These are phyloP conservation scores for Angomonas desouzai DNA, from an alignment of 208 protist genomes.

Conservation along the genomic window DNA sequence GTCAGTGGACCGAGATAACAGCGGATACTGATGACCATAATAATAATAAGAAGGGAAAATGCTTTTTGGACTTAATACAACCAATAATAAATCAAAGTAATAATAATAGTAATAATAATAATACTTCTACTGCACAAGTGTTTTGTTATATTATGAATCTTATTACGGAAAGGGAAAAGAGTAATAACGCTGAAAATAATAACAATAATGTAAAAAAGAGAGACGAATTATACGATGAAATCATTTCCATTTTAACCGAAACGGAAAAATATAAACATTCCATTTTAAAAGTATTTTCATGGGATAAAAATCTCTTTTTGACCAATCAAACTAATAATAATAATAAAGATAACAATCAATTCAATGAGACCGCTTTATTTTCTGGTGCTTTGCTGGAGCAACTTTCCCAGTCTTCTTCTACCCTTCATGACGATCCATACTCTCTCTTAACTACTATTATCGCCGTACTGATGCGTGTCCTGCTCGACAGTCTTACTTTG, in stretches of 20 bases:
- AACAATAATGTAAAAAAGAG: neutral
- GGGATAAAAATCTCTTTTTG: neutral
- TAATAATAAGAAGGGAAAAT: neutral
- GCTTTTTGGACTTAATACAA: neutral
- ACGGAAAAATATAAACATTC: neutral
- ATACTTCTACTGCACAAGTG: neutral
- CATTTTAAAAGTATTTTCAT: neutral
- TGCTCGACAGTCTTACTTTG: neutral
- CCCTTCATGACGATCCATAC: neutral
- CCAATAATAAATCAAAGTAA: too few relatives aligned
- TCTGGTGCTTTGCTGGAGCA: neutral
- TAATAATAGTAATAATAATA: constrained; percentile 3
- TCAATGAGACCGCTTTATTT: neutral
- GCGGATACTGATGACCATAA: constrained; percentile 1
- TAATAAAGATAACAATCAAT: neutral
- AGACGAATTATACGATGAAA: neutral
- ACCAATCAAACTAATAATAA: neutral
- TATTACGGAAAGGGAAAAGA: too few relatives aligned
- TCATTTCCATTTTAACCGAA: neutral
- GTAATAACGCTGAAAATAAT: constrained; percentile 3
- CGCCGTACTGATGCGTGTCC: neutral
- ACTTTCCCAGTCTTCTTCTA: neutral
- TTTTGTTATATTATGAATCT: too few relatives aligned
- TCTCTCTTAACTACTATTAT: neutral
- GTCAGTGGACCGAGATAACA: neutral